phyloP scores from a whole-genome alignment of 2,329 filamentous ascomycete genomes.

The Eutypa lata region DNA sequence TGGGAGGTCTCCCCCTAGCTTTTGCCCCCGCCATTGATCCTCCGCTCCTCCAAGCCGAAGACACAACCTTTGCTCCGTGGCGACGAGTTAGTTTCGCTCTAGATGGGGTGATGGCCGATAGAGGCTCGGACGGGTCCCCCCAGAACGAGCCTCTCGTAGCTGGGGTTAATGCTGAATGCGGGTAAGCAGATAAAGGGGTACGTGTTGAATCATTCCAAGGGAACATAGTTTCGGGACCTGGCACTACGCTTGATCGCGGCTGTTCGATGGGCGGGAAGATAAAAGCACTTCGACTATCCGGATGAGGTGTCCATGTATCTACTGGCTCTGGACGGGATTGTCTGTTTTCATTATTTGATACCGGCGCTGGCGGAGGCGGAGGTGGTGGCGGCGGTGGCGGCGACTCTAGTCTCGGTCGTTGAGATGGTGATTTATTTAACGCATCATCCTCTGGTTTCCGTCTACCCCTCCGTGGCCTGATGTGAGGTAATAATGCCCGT shows the following conservation, averaged over 20 bases:
- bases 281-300: slow-evolving; percentile 36
- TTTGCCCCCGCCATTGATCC: slow-evolving; percentile 64
- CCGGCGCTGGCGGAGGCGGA: neutral
- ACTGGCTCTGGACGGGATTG: slow-evolving; percentile 48
- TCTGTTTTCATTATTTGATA: slow-evolving; percentile 34
- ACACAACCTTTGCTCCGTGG: slow-evolving; percentile 80
- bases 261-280: slow-evolving; percentile 34
- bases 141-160: slow-evolving; percentile 51
- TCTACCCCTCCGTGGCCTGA: slow-evolving; percentile 58
- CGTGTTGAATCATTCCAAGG: slow-evolving; percentile 51
- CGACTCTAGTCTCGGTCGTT: slow-evolving; percentile 59
- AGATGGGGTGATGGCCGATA: slow-evolving; percentile 70
- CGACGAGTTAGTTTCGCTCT: slow-evolving; percentile 55
- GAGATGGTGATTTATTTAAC: slow-evolving; percentile 45
- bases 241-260: slow-evolving; percentile 34
- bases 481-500: slow-evolving; percentile 77
- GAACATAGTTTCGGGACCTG: slow-evolving; percentile 30
- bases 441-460: slow-evolving; percentile 64
- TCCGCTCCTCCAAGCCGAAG: slow-evolving; percentile 80
- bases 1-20: slow-evolving; percentile 75
- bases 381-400: slow-evolving; percentile 6
- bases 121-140: slow-evolving; percentile 60
- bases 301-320: slow-evolving; percentile 48
- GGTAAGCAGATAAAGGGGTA: slow-evolving; percentile 67
- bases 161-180: slow-evolving; percentile 75